These are phyloP conservation scores for Coemansia sp. DNA, from an alignment of 192 early-diverging fungal species.

Conservation along the genomic window DNA sequence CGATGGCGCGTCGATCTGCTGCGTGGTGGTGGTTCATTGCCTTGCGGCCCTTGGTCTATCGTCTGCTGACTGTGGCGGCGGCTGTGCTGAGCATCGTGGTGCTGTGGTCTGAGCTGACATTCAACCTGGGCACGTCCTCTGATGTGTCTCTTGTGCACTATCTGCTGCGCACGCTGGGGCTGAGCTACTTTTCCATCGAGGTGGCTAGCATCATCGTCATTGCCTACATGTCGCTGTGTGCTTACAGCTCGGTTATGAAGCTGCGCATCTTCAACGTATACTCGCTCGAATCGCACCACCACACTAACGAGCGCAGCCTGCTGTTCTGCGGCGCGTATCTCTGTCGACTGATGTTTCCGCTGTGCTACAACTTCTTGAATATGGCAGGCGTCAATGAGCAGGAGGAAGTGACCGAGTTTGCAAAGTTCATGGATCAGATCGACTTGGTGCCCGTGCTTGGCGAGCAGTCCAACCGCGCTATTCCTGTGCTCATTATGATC, in stretches of 20 bases:
- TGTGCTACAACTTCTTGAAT: slow-evolving; percentile 95
- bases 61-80: slow-evolving; percentile 59
- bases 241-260: slow-evolving; percentile 88
- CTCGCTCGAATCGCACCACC: slow-evolving; percentile 86
- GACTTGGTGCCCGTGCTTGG: slow-evolving; percentile 91
- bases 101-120: slow-evolving; percentile 94
- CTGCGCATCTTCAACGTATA: slow-evolving; percentile 87
- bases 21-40: slow-evolving; percentile 87
- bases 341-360: slow-evolving; percentile 77
- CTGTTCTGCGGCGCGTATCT: slow-evolving; percentile 93
- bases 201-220: slow-evolving; percentile 64
- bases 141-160: slow-evolving; percentile 72
- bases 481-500: slow-evolving; percentile 83
- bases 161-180: slow-evolving; percentile 55
- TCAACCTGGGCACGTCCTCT: slow-evolving; percentile 62
- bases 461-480: slow-evolving; percentile 79
- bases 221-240: slow-evolving; percentile 88
- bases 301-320: slow-evolving; percentile 87
- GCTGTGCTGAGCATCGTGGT: slow-evolving; percentile 65
- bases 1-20: slow-evolving; percentile 36
- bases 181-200: slow-evolving; percentile 66
- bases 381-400: slow-evolving; percentile 55
- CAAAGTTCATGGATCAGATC: slow-evolving; percentile 72
- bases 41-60: slow-evolving; percentile 65
- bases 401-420: slow-evolving; percentile 56